A percentile compares a stretch with the other conserved stretches of the same genome.
Conservation (phyloP, 306 rosid genomes). For the Senna tora region DNA sequence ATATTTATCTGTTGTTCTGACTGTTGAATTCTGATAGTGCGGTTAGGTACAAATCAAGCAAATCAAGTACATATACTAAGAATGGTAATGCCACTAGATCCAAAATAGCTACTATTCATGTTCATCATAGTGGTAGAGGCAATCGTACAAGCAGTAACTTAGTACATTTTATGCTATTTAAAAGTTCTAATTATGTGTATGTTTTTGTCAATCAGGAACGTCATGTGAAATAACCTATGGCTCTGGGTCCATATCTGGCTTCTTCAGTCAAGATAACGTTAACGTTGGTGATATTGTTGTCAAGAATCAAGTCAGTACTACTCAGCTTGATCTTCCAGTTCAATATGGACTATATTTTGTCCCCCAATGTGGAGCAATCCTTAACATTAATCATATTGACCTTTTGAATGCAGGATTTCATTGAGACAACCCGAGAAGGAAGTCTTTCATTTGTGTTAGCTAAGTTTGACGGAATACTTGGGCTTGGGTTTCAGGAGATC, state of each 20-base stretch:
- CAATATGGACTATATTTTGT: constrained; percentile 26
- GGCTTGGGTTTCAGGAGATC: constrained; percentile 93
- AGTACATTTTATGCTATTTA: not conserved
- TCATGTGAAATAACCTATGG: constrained; percentile 72
- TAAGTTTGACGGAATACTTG: constrained; percentile 84
- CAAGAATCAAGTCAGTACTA: constrained; percentile 64
- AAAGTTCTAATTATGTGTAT: constrained; percentile 14
- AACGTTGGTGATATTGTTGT: constrained; percentile 67
- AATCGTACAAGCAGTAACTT: constrained; percentile 1
- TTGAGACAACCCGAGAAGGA: constrained; percentile 80
- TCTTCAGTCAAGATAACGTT: constrained; percentile 79
- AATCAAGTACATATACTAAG: constrained; percentile 62
- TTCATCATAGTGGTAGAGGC: constrained; percentile 22
- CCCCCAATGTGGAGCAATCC: constrained; percentile 25
- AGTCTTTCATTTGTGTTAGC: constrained; percentile 69
- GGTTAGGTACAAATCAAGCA: constrained; percentile 62
- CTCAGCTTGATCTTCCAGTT: constrained; percentile 18
- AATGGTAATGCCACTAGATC: constrained; percentile 56
- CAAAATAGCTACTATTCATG: not conserved
- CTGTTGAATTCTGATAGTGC: no score
- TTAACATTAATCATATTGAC: not conserved
- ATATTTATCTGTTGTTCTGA: no score
- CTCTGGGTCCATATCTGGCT: constrained; percentile 81
- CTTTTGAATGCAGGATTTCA: constrained; percentile 66
- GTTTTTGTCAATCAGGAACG: constrained; percentile 60